Evolutionary conservation across 352 stramenopile genomes (phyloP).

Genomic region (Blastocystis sp.): DNA sequence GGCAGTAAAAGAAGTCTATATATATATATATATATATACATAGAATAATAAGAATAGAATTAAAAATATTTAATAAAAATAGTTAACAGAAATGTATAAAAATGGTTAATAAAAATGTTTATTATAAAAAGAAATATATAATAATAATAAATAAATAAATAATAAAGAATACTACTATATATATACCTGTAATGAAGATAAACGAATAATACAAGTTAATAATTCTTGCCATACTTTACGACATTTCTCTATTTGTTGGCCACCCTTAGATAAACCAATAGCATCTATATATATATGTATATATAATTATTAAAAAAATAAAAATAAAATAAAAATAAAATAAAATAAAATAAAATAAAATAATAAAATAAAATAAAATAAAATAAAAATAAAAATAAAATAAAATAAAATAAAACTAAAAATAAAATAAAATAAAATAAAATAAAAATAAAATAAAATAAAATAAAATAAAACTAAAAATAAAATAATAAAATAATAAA

Average conservation of each 20-base stretch:
- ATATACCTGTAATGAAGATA: slow-evolving; percentile 59
- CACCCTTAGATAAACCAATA: slow-evolving; percentile 77
- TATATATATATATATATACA: too few relatives aligned
- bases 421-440: too few relatives aligned
- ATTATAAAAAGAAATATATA: slow-evolving; percentile 23
- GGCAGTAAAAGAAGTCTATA: slow-evolving; percentile 93
- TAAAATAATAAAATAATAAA: too few relatives aligned
- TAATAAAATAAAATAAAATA: too few relatives aligned
- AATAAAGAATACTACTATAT: too few relatives aligned
- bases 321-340: too few relatives aligned
- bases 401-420: too few relatives aligned
- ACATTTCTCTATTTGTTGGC: slow-evolving; percentile 84
- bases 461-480: too few relatives aligned
- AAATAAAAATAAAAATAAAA: too few relatives aligned
- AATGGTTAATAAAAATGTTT: slow-evolving; percentile 56
- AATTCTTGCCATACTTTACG: slow-evolving; percentile 62
- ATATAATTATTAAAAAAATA: slow-evolving; percentile 34
- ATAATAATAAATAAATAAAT: background rate
- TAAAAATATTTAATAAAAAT: slow-evolving; percentile 54
- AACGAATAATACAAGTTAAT: slow-evolving; percentile 60
- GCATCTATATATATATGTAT: slow-evolving; percentile 51
- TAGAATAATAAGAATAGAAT: too few relatives aligned
- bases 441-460: too few relatives aligned
- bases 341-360: too few relatives aligned
- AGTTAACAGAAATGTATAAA: slow-evolving; percentile 58